phyloP scores from a whole-genome alignment of 176 grass and related monocot species.

The Oropetium thomaeum region DNA sequence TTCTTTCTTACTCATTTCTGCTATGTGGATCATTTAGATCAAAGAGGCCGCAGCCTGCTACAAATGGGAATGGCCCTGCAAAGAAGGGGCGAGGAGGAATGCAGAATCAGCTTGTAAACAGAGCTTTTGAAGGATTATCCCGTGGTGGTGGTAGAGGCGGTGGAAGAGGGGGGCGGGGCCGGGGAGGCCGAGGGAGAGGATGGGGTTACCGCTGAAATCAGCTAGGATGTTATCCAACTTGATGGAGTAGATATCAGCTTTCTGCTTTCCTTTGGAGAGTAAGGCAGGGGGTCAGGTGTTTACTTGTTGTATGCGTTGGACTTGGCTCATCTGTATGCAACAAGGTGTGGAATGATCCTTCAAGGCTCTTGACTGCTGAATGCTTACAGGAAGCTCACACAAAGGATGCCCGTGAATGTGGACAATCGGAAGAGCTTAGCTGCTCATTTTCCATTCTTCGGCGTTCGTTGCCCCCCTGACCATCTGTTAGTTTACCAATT shows the following conservation, averaged over 20 bases:
- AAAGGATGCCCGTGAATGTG: background rate
- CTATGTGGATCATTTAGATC: slow-evolving; percentile 43
- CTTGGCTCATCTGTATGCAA: slow-evolving; percentile 21
- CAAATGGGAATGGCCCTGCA: slow-evolving; percentile 52
- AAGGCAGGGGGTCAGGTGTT: background rate
- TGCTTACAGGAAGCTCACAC: slow-evolving; percentile 1
- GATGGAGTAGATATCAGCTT: slow-evolving; percentile 13
- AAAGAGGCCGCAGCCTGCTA: slow-evolving; percentile 58
- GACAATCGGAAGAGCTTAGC: background rate
- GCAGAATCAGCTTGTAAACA: slow-evolving; percentile 78
- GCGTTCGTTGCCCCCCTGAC: background rate
- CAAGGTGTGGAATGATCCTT: slow-evolving; percentile 9
- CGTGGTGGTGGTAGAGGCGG: slow-evolving; percentile 67
- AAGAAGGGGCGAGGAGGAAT: slow-evolving; percentile 68
- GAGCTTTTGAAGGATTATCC: slow-evolving; percentile 87
- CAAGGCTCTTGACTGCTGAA: background rate
- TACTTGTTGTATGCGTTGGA: slow-evolving; percentile 5
- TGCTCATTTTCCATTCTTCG: background rate
- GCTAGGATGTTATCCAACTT: background rate
- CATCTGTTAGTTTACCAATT: background rate
- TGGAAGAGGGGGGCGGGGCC: slow-evolving; percentile 71
- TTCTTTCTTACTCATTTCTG: slow-evolving; percentile 15
- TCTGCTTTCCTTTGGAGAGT: slow-evolving; percentile 28
- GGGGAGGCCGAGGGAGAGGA: slow-evolving; percentile 71
- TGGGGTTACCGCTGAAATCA: slow-evolving; percentile 68